phyloP scores from a whole-genome alignment of 2,329 filamentous ascomycete genomes.

The Lasiodiplodia gonubiensis region DNA sequence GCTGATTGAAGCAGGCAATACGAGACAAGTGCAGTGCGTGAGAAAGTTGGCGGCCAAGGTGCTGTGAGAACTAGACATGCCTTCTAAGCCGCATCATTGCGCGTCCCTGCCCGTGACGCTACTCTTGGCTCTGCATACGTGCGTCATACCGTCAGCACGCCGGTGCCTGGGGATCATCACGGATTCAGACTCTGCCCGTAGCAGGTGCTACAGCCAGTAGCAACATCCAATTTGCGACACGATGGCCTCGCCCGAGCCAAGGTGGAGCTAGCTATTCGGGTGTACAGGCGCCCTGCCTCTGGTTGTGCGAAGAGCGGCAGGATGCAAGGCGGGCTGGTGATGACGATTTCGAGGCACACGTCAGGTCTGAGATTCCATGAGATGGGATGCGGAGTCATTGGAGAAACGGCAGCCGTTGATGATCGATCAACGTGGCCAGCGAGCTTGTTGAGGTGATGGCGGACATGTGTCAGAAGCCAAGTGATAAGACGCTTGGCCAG shows the following conservation, averaged over 20 bases:
- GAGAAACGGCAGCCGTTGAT: conserved; percentile 6
- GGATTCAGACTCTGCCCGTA: conserved; percentile 8
- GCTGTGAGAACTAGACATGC: neutral
- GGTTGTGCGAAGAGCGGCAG: conserved; percentile 3
- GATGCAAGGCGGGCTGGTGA: conserved; percentile 1
- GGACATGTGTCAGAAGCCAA: conserved; percentile 27
- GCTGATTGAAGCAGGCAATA: conserved; percentile 7
- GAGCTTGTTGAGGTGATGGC: conserved; percentile 17
- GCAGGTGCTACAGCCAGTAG: neutral
- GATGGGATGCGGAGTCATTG: neutral
- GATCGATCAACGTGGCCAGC: conserved; percentile 17
- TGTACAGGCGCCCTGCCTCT: neutral
- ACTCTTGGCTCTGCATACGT: conserved; percentile 15
- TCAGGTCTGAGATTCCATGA: neutral
- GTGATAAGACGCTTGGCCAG: neutral
- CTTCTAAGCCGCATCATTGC: conserved; percentile 24
- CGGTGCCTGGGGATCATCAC: conserved; percentile 5
- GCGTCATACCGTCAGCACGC: conserved; percentile 18
- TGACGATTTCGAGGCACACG: conserved; percentile 18
- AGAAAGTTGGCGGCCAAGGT: neutral
- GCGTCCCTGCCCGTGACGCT: conserved; percentile 12
- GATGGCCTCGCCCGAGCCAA: neutral
- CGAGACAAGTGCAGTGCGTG: neutral
- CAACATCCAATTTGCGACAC: neutral
- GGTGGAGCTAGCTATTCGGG: neutral